Percentiles rank a stretch among this genome's conserved stretches.
Evolutionary conservation across 2,329 filamentous ascomycete genomes (phyloP).

Genomic region (Chrysoporthe deuterocubensis): DNA sequence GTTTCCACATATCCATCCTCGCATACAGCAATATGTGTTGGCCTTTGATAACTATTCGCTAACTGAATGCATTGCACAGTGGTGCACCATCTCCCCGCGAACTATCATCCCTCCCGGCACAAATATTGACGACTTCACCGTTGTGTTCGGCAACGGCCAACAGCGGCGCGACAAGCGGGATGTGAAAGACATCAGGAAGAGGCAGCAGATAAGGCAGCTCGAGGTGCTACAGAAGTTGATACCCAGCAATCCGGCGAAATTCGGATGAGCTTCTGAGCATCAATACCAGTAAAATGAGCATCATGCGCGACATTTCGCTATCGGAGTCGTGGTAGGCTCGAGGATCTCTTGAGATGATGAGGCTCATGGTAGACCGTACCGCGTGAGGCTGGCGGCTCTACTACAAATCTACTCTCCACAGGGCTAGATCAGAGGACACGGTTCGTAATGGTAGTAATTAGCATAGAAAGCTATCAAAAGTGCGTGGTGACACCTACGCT

Average conservation of each 20-base stretch:
- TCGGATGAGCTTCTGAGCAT: constrained; percentile 38
- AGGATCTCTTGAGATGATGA: not conserved
- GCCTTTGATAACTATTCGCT: constrained; percentile 34
- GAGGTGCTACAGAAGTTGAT: constrained; percentile 70
- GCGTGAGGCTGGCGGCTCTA: not conserved
- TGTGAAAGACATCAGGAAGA: constrained; percentile 66
- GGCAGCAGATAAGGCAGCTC: constrained; percentile 68
- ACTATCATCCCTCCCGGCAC: constrained; percentile 62
- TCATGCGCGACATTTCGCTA: not conserved
- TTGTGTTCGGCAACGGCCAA: constrained; percentile 69
- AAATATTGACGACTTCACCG: constrained; percentile 67
- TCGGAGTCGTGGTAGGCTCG: not conserved
- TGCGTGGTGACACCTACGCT: not conserved
- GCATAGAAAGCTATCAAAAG: not conserved
- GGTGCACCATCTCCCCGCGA: constrained; percentile 71
- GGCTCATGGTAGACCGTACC: not conserved
- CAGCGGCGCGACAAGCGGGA: constrained; percentile 62
- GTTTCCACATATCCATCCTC: constrained; percentile 22
- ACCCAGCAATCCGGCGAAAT: constrained; percentile 62
- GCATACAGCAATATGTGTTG: constrained; percentile 12
- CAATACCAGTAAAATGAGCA: not conserved
- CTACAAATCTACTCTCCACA: not conserved
- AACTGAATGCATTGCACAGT: constrained; percentile 27
- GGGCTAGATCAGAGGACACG: not conserved
- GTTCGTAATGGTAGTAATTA: not conserved